Evolutionary conservation across 2,329 filamentous ascomycete genomes (phyloP).

Genomic region (Cercospora sp.): DNA sequence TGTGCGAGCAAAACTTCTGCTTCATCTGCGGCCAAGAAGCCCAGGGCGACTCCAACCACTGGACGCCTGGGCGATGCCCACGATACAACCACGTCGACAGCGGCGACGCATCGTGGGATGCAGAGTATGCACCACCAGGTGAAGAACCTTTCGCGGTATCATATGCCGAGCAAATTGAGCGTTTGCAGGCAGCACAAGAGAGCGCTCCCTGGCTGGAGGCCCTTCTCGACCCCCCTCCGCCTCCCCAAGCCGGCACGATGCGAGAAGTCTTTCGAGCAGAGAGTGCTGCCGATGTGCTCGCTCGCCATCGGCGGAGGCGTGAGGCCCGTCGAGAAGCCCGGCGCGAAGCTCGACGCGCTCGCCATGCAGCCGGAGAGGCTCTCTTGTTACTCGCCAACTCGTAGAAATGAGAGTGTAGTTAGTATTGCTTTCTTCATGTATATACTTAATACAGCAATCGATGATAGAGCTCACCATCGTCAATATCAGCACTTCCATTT

Average conservation of each 20-base stretch:
- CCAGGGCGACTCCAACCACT: conserved; percentile 9
- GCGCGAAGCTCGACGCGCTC: neutral
- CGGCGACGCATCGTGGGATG: neutral
- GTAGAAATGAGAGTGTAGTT: neutral
- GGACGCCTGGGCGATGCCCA: conserved; percentile 10
- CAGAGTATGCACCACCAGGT: neutral
- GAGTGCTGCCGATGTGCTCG: neutral
- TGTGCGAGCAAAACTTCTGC: conserved; percentile 14
- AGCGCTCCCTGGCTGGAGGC: neutral
- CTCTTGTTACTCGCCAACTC: neutral
- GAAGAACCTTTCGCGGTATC: neutral
- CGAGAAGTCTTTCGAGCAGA: neutral
- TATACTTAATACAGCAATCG: neutral
- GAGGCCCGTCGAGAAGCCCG: neutral
- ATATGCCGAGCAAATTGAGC: neutral
- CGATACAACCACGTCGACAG: conserved; percentile 5
- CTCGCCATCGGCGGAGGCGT: neutral
- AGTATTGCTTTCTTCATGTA: neutral
- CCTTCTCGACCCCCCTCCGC: neutral
- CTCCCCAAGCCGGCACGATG: neutral
- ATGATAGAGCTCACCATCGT: neutral
- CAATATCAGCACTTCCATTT: neutral
- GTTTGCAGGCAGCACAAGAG: neutral
- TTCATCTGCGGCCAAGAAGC: conserved; percentile 19
- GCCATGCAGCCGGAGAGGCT: neutral